A percentile compares a stretch with the other conserved stretches of the same genome.
Conservation (phyloP, 1,284 basidiomycete genomes). For the Vanrija humicola region DNA sequence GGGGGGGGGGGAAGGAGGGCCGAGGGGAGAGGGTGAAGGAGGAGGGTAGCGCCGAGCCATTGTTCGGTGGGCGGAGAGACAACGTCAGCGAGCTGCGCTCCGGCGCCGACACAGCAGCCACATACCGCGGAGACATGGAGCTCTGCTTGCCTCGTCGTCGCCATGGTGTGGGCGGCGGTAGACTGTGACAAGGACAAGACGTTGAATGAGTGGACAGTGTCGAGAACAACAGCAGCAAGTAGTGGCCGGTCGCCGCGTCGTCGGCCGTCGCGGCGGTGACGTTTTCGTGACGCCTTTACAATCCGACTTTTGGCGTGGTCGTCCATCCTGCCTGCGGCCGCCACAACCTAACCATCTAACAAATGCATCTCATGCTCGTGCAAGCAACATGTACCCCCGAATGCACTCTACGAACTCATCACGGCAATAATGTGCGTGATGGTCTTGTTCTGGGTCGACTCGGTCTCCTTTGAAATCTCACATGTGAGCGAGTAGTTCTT, state of each 20-base stretch:
- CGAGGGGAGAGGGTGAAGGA: neutral
- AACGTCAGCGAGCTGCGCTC: neutral
- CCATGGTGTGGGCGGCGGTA: neutral
- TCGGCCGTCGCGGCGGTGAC: too few relatives aligned
- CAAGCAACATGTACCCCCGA: too few relatives aligned
- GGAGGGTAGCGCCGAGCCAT: neutral
- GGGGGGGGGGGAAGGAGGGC: neutral
- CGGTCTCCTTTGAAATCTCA: neutral
- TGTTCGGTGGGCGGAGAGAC: neutral
- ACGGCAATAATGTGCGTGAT: neutral
- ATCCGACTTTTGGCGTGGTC: too few relatives aligned
- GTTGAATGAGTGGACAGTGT: too few relatives aligned
- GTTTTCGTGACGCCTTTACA: too few relatives aligned
- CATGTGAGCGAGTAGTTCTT: slow-evolving; percentile 20
- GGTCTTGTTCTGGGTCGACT: neutral
- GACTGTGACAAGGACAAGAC: too few relatives aligned
- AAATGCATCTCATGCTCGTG: too few relatives aligned
- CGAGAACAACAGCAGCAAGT: too few relatives aligned
- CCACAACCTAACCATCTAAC: too few relatives aligned
- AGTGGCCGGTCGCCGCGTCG: too few relatives aligned
- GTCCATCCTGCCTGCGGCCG: too few relatives aligned
- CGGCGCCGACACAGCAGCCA: neutral
- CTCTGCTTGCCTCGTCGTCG: slow-evolving; percentile 5
- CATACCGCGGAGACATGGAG: slow-evolving; percentile 15
- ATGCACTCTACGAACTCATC: neutral